Evolutionary conservation across 192 early-diverging fungal species (phyloP).

Genomic region (Coemansia sp.): DNA sequence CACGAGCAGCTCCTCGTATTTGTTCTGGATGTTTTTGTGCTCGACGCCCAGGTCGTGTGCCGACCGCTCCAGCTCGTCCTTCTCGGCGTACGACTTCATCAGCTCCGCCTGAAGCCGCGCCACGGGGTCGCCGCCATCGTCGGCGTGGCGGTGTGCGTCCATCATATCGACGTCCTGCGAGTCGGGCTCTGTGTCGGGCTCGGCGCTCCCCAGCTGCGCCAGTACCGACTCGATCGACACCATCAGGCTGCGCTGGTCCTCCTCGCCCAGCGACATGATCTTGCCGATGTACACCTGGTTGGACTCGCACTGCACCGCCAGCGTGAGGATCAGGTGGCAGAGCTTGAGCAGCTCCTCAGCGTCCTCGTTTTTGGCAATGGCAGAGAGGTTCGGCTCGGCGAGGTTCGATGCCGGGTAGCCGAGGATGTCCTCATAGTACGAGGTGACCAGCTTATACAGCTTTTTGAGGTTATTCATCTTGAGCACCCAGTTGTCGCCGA

Average conservation of each 20-base stretch:
- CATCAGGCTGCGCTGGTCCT: slow-evolving; percentile 85
- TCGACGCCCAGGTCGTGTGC: slow-evolving; percentile 51
- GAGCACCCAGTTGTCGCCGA: slow-evolving; percentile 92
- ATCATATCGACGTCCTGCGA: slow-evolving; percentile 37
- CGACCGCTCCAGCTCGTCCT: slow-evolving; percentile 58
- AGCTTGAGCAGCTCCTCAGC: slow-evolving; percentile 70
- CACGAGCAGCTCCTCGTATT: slow-evolving; percentile 63
- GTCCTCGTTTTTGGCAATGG: slow-evolving; percentile 81
- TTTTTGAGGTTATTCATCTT: slow-evolving; percentile 92
- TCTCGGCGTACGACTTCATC: slow-evolving; percentile 52
- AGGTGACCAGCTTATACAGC: slow-evolving; percentile 75
- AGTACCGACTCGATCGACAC: slow-evolving; percentile 72
- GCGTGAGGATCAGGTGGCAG: slow-evolving; percentile 73
- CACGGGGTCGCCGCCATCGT: slow-evolving; percentile 39
- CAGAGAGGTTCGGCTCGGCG: slow-evolving; percentile 70
- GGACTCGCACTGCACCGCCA: slow-evolving; percentile 82
- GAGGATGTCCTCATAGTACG: slow-evolving; percentile 88
- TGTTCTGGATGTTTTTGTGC: slow-evolving; percentile 49
- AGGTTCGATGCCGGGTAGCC: slow-evolving; percentile 60
- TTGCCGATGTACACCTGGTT: slow-evolving; percentile 82
- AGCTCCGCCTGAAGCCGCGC: slow-evolving; percentile 51
- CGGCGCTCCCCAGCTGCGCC: slow-evolving; percentile 40
- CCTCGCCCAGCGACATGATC: slow-evolving; percentile 71
- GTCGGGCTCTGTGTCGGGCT: slow-evolving; percentile 31
- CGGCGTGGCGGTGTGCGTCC: slow-evolving; percentile 15